Evolutionary conservation across 129 eudicot species (phyloP), one percentile per base, ranked within the genome.

Genomic region (Ambrosia trifida): DNA sequence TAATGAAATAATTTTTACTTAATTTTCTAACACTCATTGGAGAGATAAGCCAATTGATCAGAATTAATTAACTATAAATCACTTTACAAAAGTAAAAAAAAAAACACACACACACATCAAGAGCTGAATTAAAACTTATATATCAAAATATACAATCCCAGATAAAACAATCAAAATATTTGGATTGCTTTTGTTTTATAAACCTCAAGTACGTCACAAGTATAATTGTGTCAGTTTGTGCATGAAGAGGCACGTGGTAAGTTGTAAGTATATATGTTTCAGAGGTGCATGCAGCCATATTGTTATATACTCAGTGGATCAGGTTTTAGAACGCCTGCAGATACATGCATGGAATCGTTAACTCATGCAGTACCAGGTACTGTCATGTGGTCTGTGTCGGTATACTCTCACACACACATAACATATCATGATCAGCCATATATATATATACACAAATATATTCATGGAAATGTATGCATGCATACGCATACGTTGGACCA

Each of bases 341-440:
- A 33, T 32, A 7, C 68, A 62, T 38, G 68, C 68, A 62, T 62
- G 46, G 24, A 35, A 62, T 36, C 68, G 10, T 35, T 62, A n/a
- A 33, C 45, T 62, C 17, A 62, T 35, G 68, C n/a, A n/a, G n/a
- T 62, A 62, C 28, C 68, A 62, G 46, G 68, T 62, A 58, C 64
- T 58, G 64, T 28, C 64, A 30, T 58, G 64, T 58, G 64, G 64
- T 28, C 41, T 30, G 12, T 58, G 64, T 28, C 17, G 17, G 14
- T 56, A 24, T 56, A 56, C 62, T 20, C 62, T 58, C 24, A 52
- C 59, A 6, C 30, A 52, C 11, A 5, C 28, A 18, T 17, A 24
- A 24, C 1, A 24, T 24, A 19, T 31, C 11, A 56, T 56, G 14
- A 8, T 56, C 62, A 56, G 10, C n/a, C 12, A 60, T 32, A 35